A percentile compares a stretch with the other conserved stretches of the same genome.
These are phyloP conservation scores for Cafeteria roenbergensis DNA, from an alignment of 108 stramenopile species.

Conservation along the genomic window DNA sequence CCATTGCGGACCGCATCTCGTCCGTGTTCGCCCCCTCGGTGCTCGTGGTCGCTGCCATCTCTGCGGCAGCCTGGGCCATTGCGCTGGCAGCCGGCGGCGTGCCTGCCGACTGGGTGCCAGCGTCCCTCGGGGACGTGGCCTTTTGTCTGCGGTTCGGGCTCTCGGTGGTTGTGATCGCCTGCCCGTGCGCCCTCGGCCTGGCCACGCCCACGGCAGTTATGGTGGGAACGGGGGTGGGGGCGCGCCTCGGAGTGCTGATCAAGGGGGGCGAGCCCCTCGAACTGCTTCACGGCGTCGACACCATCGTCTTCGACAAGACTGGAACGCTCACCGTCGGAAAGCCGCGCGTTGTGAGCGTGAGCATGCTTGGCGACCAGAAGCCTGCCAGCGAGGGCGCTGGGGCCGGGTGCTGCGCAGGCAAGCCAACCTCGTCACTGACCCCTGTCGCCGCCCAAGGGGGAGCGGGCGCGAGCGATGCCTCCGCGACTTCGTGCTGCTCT, in stretches of 20 bases:
- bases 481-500: too few relatives aligned
- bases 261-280: slow-evolving; percentile 90
- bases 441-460: neutral
- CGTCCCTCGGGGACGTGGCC: slow-evolving; percentile 58
- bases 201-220: slow-evolving; percentile 93
- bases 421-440: too few relatives aligned
- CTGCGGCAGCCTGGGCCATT: slow-evolving; percentile 50
- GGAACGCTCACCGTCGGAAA: slow-evolving; percentile 80
- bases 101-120: slow-evolving; percentile 52
- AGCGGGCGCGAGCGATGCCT: neutral
- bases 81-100: neutral
- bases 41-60: slow-evolving; percentile 40
- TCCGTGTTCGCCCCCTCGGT: slow-evolving; percentile 57
- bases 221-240: slow-evolving; percentile 92
- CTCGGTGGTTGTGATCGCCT: slow-evolving; percentile 78
- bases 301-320: slow-evolving; percentile 93
- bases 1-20: slow-evolving; percentile 64
- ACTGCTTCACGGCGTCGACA: slow-evolving; percentile 58
- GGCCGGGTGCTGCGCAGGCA: too few relatives aligned
- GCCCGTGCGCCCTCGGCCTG: slow-evolving; percentile 87
- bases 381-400: neutral
- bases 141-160: slow-evolving; percentile 80
- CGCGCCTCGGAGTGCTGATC: slow-evolving; percentile 77
- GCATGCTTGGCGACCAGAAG: too few relatives aligned
- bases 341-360: slow-evolving; percentile 28